These are phyloP conservation scores for Ceratobasidium sp. DNA, from an alignment of 1,284 basidiomycete species.

Conservation along the genomic window DNA sequence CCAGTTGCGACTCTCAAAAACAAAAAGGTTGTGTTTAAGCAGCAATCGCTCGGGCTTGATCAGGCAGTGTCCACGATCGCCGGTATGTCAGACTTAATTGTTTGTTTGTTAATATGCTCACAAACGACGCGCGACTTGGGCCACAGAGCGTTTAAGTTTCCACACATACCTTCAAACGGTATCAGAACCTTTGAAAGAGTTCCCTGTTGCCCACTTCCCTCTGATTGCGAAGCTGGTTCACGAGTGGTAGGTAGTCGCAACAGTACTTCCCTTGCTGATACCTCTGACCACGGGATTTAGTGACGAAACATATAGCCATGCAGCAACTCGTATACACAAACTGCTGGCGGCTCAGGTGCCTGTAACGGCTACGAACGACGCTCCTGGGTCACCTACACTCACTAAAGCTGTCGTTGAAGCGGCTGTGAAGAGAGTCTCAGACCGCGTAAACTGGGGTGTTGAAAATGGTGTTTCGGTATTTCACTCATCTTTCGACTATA, in stretches of 20 bases:
- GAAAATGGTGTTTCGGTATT: slow-evolving; percentile 63
- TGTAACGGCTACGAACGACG: slow-evolving; percentile 65
- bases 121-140: slow-evolving; percentile 11
- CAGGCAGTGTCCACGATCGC: slow-evolving; percentile 85
- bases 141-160: slow-evolving; percentile 46
- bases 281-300: slow-evolving; percentile 58
- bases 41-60: slow-evolving; percentile 81
- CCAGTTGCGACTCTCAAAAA: slow-evolving; percentile 58
- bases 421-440: slow-evolving; percentile 71
- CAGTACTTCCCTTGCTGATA: not conserved
- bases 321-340: slow-evolving; percentile 38
- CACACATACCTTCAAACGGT: slow-evolving; percentile 64
- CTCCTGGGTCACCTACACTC: slow-evolving; percentile 40
- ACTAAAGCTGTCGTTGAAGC: slow-evolving; percentile 65
- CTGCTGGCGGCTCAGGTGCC: slow-evolving; percentile 73
- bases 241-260: slow-evolving; percentile 71
- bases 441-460: slow-evolving; percentile 81
- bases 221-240: slow-evolving; percentile 84
- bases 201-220: slow-evolving; percentile 77
- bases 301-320: slow-evolving; percentile 67
- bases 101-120: slow-evolving; percentile 5
- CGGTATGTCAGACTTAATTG: slow-evolving; percentile 64
- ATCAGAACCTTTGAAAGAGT: slow-evolving; percentile 70
- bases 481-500: slow-evolving; percentile 66
- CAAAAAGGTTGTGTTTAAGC: slow-evolving; percentile 81